Conservation (phyloP, 768 basidiomycete genomes). For the Boletus vermiculosoides region DNA sequence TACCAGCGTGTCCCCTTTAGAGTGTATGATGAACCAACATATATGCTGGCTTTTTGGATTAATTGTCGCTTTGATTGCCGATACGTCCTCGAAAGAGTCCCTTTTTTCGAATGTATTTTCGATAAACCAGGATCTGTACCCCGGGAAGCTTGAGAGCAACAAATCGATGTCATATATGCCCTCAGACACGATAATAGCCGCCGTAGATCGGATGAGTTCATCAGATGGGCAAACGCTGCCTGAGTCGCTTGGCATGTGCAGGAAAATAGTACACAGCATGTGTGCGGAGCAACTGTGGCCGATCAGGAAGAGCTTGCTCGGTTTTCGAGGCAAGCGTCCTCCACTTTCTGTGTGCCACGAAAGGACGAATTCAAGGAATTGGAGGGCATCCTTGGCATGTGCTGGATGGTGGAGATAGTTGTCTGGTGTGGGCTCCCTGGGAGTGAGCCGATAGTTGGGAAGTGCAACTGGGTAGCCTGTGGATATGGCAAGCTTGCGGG, state of each 20-base stretch:
- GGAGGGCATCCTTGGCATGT: slow-evolving; percentile 66
- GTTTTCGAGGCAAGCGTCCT: slow-evolving; percentile 36
- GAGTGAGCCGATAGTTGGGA: slow-evolving; percentile 77
- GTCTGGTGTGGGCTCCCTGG: slow-evolving; percentile 36
- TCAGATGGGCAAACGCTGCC: slow-evolving; percentile 42
- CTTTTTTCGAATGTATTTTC: slow-evolving; percentile 55
- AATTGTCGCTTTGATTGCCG: slow-evolving; percentile 42
- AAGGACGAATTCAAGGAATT: slow-evolving; percentile 57
- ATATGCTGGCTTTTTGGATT: slow-evolving; percentile 38
- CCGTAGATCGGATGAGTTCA: slow-evolving; percentile 43
- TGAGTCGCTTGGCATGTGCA: slow-evolving; percentile 41
- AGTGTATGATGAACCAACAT: slow-evolving; percentile 75
- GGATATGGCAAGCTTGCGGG: slow-evolving; percentile 46
- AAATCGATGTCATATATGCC: slow-evolving; percentile 76
- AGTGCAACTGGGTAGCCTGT: slow-evolving; percentile 62
- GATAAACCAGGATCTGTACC: slow-evolving; percentile 72
- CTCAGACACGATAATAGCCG: slow-evolving; percentile 63
- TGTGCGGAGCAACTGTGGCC: slow-evolving; percentile 86
- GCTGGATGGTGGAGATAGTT: slow-evolving; percentile 58
- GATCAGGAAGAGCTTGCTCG: slow-evolving; percentile 51
- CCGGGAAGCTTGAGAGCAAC: slow-evolving; percentile 61
- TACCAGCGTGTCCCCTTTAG: slow-evolving; percentile 66
- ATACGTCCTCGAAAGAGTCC: slow-evolving; percentile 48
- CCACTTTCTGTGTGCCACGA: slow-evolving; percentile 36
- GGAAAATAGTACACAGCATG: slow-evolving; percentile 69